These are phyloP conservation scores for Penicillium crystallinum DNA, from an alignment of 495 filamentous ascomycete species.

Conservation along the genomic window DNA sequence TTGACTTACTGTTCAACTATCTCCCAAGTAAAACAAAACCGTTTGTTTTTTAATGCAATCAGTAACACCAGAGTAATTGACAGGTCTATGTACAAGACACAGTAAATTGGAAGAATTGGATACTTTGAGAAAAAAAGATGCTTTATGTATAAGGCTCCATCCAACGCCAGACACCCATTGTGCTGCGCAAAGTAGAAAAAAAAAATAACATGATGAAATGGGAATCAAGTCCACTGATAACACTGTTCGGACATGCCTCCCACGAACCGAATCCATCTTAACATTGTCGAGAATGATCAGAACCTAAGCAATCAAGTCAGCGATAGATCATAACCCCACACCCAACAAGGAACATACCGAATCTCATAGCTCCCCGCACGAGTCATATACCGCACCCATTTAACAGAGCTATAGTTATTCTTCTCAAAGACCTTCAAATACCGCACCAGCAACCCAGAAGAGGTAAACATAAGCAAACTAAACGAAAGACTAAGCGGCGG, in stretches of 20 bases:
- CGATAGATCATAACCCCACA: background rate
- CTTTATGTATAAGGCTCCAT: constrained; percentile 18
- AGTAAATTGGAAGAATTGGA: background rate
- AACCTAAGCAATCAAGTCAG: constrained; percentile 7
- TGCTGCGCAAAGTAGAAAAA: constrained; percentile 4
- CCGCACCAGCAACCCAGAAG: constrained; percentile 80
- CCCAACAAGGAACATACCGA: no score
- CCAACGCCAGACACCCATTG: constrained; percentile 24
- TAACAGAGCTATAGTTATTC: constrained; percentile 95
- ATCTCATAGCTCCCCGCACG: constrained; percentile 65
- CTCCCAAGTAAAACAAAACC: no score
- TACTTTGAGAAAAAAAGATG: background rate
- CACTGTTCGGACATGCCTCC: background rate
- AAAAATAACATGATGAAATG: constrained; percentile 1
- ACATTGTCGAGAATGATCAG: background rate
- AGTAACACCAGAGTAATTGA: background rate
- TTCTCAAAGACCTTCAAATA: constrained; percentile 99
- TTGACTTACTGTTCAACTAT: background rate
- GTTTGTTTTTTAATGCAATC: background rate
- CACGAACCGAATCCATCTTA: background rate
- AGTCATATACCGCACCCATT: constrained; percentile 99
- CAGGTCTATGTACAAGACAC: background rate
- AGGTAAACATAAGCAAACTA: constrained; percentile 95
- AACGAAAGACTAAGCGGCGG: constrained; percentile 91
- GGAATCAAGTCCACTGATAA: constrained; percentile 4